phyloP scores from a whole-genome alignment of 1,139 yeast genomes.

The Blastobotrys niveus region DNA sequence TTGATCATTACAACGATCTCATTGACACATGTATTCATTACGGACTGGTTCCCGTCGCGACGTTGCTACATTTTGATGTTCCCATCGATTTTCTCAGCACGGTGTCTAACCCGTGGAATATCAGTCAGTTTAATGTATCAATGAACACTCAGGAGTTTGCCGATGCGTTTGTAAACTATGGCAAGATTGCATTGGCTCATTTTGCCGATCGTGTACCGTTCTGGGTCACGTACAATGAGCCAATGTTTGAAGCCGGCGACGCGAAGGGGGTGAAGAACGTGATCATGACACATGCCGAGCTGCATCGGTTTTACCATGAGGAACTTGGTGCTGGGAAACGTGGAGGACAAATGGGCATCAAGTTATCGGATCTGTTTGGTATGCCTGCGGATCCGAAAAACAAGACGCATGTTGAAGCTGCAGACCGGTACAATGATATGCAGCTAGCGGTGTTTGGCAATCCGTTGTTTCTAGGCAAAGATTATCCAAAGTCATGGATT shows the following conservation, averaged over 20 bases:
- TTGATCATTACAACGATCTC: slow-evolving; percentile 11
- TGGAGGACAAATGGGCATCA: slow-evolving; percentile 22
- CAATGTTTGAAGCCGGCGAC: slow-evolving; percentile 20
- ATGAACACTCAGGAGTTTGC: slow-evolving; percentile 24
- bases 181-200: slow-evolving; percentile 31
- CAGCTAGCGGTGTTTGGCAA: slow-evolving; percentile 32
- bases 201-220: slow-evolving; percentile 33
- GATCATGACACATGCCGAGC: slow-evolving; percentile 31
- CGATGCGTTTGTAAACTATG: slow-evolving; percentile 33
- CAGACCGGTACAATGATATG: slow-evolving; percentile 31
- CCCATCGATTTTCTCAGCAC: slow-evolving; percentile 23
- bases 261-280: slow-evolving; percentile 29
- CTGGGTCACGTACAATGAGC: slow-evolving; percentile 33
- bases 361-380: slow-evolving; percentile 19
- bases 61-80: slow-evolving; percentile 33
- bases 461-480: slow-evolving; percentile 35
- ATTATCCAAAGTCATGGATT: slow-evolving; percentile 28
- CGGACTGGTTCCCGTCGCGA: slow-evolving; percentile 10
- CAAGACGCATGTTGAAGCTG: slow-evolving; percentile 26
- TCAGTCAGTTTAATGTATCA: neutral
- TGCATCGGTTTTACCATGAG: slow-evolving; percentile 33
- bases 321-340: slow-evolving; percentile 28
- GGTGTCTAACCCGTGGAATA: no score
- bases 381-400: neutral
- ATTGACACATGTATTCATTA: neutral